A percentile compares a stretch with the other conserved stretches of the same genome.
These are phyloP conservation scores for Clavariopsis aquatica DNA, from an alignment of 495 filamentous ascomycete genomes.

Conservation along the genomic window DNA sequence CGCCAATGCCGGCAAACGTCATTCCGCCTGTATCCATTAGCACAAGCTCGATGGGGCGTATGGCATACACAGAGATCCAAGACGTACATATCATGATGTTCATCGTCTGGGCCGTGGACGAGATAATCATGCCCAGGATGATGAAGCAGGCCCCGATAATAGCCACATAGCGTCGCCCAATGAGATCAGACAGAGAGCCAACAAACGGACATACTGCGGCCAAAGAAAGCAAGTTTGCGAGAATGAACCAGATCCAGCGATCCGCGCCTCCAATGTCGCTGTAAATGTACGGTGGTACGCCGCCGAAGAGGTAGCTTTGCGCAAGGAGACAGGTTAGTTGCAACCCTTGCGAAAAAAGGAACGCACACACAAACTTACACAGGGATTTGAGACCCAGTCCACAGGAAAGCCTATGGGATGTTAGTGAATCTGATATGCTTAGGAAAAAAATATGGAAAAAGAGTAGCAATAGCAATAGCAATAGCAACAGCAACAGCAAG, in stretches of 20 bases:
- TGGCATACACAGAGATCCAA: not conserved
- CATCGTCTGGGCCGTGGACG: constrained; percentile 54
- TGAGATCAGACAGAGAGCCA: constrained; percentile 67
- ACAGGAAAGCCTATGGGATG: constrained; percentile 52
- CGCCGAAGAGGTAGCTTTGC: constrained; percentile 53
- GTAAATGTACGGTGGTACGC: constrained; percentile 62
- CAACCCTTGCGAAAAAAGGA: not conserved
- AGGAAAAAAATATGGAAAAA: not conserved
- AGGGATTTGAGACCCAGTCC: constrained; percentile 66
- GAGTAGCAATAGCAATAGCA: too few relatives aligned
- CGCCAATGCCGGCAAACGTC: constrained; percentile 63
- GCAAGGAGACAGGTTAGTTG: not conserved
- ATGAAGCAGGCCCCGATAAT: constrained; percentile 60
- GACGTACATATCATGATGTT: constrained; percentile 57
- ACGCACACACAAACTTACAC: constrained; percentile 55
- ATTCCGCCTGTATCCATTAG: constrained; percentile 49
- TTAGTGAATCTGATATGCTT: not conserved
- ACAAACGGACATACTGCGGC: constrained; percentile 73
- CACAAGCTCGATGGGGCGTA: too few relatives aligned
- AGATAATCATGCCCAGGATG: constrained; percentile 66
- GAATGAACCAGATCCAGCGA: constrained; percentile 73
- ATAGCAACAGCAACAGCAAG: too few relatives aligned
- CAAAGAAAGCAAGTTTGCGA: constrained; percentile 66
- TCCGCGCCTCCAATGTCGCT: constrained; percentile 64
- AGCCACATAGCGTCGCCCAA: constrained; percentile 69